These are phyloP conservation scores for Acanthamoeba sp. DNA, from an alignment of 208 protist genomes.

Conservation along the genomic window DNA sequence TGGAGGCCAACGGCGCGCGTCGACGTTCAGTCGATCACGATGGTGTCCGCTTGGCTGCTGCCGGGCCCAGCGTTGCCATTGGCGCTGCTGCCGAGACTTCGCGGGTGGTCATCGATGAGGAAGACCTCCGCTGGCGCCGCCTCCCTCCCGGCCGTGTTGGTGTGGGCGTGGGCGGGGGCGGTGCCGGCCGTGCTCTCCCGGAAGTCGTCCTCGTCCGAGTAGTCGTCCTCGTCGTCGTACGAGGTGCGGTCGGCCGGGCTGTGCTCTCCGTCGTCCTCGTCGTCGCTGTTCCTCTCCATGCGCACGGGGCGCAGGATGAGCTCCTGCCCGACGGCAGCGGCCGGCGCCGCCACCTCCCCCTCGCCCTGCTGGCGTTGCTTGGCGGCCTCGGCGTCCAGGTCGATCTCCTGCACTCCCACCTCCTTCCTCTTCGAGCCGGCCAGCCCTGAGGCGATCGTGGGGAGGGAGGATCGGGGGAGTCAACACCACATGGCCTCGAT, in stretches of 20 bases:
- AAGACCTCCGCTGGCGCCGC: background rate
- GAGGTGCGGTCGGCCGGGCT: background rate
- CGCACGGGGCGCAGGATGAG: conserved; percentile 24
- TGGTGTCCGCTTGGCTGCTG: conserved; percentile 26
- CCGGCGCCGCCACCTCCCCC: background rate
- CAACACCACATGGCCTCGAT: too few relatives aligned
- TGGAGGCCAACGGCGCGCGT: too few relatives aligned
- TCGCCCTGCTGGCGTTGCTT: background rate
- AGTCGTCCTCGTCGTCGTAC: background rate
- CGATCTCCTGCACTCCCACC: conserved; percentile 51
- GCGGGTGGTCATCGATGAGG: background rate
- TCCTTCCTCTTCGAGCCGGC: conserved; percentile 33
- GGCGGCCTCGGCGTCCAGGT: conserved; percentile 18
- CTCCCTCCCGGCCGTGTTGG: background rate
- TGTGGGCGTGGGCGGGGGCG: background rate
- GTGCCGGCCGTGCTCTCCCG: background rate
- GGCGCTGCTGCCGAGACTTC: background rate
- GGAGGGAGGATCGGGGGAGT: background rate
- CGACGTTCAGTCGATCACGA: conserved; percentile 28
- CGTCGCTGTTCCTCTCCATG: conserved; percentile 16
- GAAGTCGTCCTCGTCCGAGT: background rate
- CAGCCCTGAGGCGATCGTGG: background rate
- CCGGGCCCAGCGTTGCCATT: background rate
- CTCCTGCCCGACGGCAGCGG: background rate
- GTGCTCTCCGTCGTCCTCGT: background rate